Evolutionary conservation across 2,329 filamentous ascomycete genomes (phyloP).

Genomic region (Pestalotiopsis sp.): DNA sequence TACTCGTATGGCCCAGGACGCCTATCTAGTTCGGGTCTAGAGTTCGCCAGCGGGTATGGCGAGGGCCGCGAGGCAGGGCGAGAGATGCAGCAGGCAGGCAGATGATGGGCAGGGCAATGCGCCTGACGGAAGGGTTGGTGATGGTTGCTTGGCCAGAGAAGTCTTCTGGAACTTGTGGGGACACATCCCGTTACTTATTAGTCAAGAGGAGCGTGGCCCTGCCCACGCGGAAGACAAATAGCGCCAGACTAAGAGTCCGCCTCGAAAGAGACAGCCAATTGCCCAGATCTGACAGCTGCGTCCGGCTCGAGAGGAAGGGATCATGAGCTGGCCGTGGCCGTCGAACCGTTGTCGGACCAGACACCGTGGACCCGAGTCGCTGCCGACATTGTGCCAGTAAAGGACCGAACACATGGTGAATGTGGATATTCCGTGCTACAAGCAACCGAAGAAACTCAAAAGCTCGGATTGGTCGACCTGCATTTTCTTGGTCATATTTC

Average conservation of each 20-base stretch:
- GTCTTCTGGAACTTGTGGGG: neutral
- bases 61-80: neutral
- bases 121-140: neutral
- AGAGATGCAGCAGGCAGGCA: neutral
- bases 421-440: neutral
- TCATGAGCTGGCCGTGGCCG: neutral
- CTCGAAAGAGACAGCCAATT: neutral
- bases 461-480: neutral
- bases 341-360: neutral
- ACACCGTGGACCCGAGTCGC: slow-evolving; percentile 2
- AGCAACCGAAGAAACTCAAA: neutral
- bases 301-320: neutral
- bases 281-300: neutral
- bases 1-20: neutral
- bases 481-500: neutral
- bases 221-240: neutral
- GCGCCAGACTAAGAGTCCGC: neutral
- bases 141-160: neutral
- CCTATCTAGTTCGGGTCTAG: neutral
- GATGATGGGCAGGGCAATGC: neutral
- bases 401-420: slow-evolving; percentile 3
- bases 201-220: neutral
- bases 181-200: neutral
- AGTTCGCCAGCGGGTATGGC: neutral
- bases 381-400: slow-evolving; percentile 10